A percentile compares a stretch with the other conserved stretches of the same genome.
Evolutionary conservation across 495 filamentous ascomycete genomes (phyloP).

Genomic region (Aspergillus bridgeri): DNA sequence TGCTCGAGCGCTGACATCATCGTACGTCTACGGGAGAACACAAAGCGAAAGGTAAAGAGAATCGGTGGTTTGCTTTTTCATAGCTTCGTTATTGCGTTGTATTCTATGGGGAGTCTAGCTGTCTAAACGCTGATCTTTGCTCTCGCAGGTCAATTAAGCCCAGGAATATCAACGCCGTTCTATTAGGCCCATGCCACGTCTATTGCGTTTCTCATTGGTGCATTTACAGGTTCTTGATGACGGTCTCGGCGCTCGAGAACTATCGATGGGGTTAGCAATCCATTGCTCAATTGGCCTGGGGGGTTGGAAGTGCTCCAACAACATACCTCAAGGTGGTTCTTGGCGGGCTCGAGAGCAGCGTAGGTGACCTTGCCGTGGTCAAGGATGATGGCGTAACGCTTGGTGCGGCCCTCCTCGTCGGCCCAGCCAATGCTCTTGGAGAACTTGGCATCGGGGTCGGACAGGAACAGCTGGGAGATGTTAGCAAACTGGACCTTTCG

Average conservation of each 20-base stretch:
- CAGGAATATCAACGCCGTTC: slow-evolving; percentile 15
- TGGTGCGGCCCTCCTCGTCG: slow-evolving; percentile 66
- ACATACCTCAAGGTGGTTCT: slow-evolving; percentile 60
- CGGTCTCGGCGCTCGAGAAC: slow-evolving; percentile 68
- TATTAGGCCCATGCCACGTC: slow-evolving; percentile 16
- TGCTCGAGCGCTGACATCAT: slow-evolving; percentile 13
- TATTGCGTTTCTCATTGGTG: slow-evolving; percentile 7
- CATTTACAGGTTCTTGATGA: slow-evolving; percentile 62
- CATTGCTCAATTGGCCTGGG: no score
- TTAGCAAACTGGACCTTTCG: slow-evolving; percentile 5
- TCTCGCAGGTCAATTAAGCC: slow-evolving; percentile 10
- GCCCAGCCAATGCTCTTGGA: slow-evolving; percentile 82
- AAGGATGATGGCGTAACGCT: slow-evolving; percentile 79
- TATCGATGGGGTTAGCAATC: slow-evolving; percentile 29
- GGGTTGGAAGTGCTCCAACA: no score
- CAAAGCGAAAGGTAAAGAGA: neutral
- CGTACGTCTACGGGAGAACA: neutral
- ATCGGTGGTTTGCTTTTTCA: slow-evolving; percentile 14
- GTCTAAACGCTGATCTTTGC: slow-evolving; percentile 15
- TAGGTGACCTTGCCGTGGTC: slow-evolving; percentile 89
- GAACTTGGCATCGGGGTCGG: slow-evolving; percentile 73
- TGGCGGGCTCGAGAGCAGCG: slow-evolving; percentile 72
- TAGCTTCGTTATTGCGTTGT: slow-evolving; percentile 26
- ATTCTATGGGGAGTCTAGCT: slow-evolving; percentile 22
- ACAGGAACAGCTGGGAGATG: slow-evolving; percentile 72